Evolutionary conservation across 331 rosid species (phyloP).

Genomic region (Rosa hybrid): DNA sequence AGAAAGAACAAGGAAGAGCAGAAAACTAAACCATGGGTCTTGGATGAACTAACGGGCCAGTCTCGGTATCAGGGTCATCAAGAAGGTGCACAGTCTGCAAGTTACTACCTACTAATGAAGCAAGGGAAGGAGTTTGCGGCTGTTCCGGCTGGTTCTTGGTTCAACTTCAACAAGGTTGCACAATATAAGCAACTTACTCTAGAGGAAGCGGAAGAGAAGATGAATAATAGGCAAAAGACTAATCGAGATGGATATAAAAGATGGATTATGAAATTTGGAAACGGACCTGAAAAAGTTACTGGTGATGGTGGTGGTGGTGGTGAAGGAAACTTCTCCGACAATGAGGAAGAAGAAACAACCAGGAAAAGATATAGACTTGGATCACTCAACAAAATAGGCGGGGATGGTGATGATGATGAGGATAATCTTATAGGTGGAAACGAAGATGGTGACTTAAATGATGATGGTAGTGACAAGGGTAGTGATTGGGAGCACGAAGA

Average conservation of each 20-base stretch:
- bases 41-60: slow-evolving; percentile 95
- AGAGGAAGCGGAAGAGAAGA: slow-evolving; percentile 99
- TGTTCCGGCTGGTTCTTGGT: slow-evolving; percentile 98
- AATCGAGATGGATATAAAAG: slow-evolving; percentile 86
- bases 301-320: slow-evolving; percentile 56
- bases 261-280: slow-evolving; percentile 97
- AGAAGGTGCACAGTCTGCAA: slow-evolving; percentile 87
- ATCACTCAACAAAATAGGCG: slow-evolving; percentile 42
- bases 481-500: slow-evolving; percentile 99
- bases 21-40: slow-evolving; percentile 88
- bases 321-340: slow-evolving; percentile 72
- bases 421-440: slow-evolving; percentile 47
- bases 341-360: slow-evolving; percentile 83
- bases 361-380: slow-evolving; percentile 45
- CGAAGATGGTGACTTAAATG: slow-evolving; percentile 80
- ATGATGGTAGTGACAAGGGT: slow-evolving; percentile 85
- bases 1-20: slow-evolving; percentile 53
- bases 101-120: slow-evolving; percentile 78
- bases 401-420: slow-evolving; percentile 65
- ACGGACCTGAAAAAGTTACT: slow-evolving; percentile 52
- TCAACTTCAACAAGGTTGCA: slow-evolving; percentile 30
- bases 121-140: slow-evolving; percentile 88
- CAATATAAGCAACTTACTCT: slow-evolving; percentile 89
- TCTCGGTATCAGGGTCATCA: slow-evolving; percentile 80
- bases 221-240: slow-evolving; percentile 84